Evolutionary conservation across 2,329 filamentous ascomycete genomes (phyloP).

Genomic region (Cladosporium halotolerans): DNA sequence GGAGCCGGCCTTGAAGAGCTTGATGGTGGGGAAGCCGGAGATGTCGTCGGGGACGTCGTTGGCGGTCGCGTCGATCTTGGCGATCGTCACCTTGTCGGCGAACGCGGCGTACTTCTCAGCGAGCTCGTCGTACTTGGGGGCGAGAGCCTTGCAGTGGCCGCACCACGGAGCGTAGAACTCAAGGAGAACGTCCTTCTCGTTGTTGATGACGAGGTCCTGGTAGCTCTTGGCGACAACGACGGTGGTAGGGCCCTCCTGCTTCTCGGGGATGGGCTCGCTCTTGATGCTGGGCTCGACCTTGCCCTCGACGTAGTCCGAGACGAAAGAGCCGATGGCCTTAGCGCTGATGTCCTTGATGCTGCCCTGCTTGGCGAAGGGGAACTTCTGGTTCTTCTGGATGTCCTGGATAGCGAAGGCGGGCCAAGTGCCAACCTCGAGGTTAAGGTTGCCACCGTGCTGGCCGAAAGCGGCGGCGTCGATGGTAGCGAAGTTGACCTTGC

Average conservation of each 20-base stretch:
- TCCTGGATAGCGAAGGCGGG: constrained; percentile 98
- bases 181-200: constrained; percentile 91
- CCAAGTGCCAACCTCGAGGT: constrained; percentile 92
- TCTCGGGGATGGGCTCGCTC: constrained; percentile 93
- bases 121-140: constrained; percentile 63
- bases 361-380: constrained; percentile 63
- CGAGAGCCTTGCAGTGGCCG: constrained; percentile 63
- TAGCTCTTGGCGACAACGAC: constrained; percentile 92
- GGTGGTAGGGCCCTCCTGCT: constrained; percentile 80
- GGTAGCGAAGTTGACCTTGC: constrained; percentile 93
- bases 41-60: constrained; percentile 98
- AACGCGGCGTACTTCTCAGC: constrained; percentile 49
- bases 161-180: constrained; percentile 96
- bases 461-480: constrained; percentile 94
- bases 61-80: constrained; percentile 89
- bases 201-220: constrained; percentile 82
- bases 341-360: constrained; percentile 71
- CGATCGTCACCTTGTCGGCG: constrained; percentile 58
- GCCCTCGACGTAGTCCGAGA: constrained; percentile 76
- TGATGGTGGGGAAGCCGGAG: constrained; percentile 97
- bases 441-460: constrained; percentile 91
- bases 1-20: constrained; percentile 85
- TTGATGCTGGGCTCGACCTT: constrained; percentile 96
- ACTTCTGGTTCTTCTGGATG: constrained; percentile 92
- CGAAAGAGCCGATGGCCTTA: constrained; percentile 70